Base-by-base conservation (phyloP, 139 green algal genomes). In the Limnomonas spitsbergensis region DNA sequence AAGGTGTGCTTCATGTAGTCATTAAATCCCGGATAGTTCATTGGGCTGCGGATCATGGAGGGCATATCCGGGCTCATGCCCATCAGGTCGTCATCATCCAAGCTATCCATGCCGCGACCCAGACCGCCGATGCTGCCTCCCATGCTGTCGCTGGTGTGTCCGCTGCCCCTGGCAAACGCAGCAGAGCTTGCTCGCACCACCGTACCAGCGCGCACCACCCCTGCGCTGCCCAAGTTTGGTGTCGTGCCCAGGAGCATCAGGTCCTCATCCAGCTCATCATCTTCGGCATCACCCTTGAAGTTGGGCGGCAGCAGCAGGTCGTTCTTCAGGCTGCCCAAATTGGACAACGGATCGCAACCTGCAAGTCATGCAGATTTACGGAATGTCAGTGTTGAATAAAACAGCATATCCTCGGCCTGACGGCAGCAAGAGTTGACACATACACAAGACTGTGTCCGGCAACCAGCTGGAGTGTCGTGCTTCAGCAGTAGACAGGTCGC, bases 171-270 rank as follows among this genome's bases (percentile, higher is more conserved):
- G 71, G 32, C 54, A 34, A 38, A 31, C 14, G n/a, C 36, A 66
- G 54, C 73, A 56, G 40, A 3, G 71, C 38, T 40, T n/a, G 39
- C 40, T 38, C 35, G 26, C 20, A 7, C 14, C 20, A n/a, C 9
- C 3, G 36, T 47, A 35, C 54, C 37, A 27, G 40, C 78, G 32
- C 29, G 47, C 14, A 20, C 47, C 47, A 61, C 47, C 14, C 14
- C 47, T 14, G 47, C 47, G 20, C 47, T 61, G 34, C 39, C 34
- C 9, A 38, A 9, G 68, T 74, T 66, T 34, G 54, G 29, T n/a
- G 56, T 53, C 3, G 75, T 70, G 34, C 92, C 92, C 52, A 96
- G 81, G 2, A 96, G 86, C 89, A 94, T 93, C 66, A 91, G 87
- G 52, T 94, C 89, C n/a, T 92, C 87, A 24, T 89, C 75, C 31